A percentile compares a stretch with the other conserved stretches of the same genome.
These are phyloP conservation scores for Adenanthera pavonina DNA, from an alignment of 306 rosid genomes.

Conservation along the genomic window DNA sequence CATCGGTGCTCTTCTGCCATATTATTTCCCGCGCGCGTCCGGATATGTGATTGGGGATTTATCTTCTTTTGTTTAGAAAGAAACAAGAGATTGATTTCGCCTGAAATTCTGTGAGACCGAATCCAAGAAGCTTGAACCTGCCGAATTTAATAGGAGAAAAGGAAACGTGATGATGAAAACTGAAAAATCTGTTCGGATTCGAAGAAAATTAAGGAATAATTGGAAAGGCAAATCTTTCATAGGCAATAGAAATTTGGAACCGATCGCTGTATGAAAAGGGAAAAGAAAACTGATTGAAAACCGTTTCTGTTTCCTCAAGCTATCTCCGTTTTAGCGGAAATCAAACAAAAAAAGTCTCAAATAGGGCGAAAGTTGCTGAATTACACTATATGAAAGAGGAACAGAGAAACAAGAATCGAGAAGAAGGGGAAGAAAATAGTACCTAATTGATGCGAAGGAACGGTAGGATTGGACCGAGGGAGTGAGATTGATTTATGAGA, in stretches of 20 bases:
- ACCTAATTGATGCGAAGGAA: constrained; percentile 43
- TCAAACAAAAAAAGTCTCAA: constrained; percentile 1
- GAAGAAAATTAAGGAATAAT: constrained; percentile 6
- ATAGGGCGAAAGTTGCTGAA: constrained; percentile 12
- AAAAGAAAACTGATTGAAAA: neutral
- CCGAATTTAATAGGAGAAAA: constrained; percentile 2
- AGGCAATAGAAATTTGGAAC: neutral
- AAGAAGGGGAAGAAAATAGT: neutral
- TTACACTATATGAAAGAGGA: neutral
- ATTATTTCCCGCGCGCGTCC: neutral
- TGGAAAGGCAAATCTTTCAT: neutral
- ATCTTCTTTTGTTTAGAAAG: neutral
- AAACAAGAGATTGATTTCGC: neutral
- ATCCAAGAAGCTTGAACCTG: constrained; percentile 21
- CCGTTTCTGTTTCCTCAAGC: neutral
- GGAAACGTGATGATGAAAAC: neutral
- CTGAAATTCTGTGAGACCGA: neutral
- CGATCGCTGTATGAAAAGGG: neutral
- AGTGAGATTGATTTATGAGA: neutral
- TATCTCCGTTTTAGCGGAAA: neutral
- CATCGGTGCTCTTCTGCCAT: constrained; percentile 98
- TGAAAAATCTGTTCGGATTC: constrained; percentile 21
- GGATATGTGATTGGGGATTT: constrained; percentile 17
- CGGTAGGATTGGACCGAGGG: neutral
- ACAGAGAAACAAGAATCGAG: neutral